phyloP scores from a whole-genome alignment of 306 rosid species.

The Cucurbita moschata region DNA sequence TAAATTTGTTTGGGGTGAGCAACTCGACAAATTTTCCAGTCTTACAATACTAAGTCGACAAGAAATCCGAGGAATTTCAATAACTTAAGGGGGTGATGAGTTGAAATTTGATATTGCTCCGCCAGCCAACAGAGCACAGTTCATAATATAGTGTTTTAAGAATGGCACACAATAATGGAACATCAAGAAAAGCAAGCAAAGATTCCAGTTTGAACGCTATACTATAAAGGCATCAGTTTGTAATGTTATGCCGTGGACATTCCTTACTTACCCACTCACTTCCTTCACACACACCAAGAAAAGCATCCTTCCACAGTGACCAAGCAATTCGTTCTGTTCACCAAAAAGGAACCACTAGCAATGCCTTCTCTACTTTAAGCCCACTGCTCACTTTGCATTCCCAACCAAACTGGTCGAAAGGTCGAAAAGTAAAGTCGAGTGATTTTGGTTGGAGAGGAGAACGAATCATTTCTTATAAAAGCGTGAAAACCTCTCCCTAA shows the following conservation, averaged over 20 bases:
- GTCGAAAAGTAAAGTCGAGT: too few relatives aligned
- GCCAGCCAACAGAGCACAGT: too few relatives aligned
- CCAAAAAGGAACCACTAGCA: constrained; percentile 12
- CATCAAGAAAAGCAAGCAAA: too few relatives aligned
- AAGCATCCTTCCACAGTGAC: neutral
- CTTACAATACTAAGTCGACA: neutral
- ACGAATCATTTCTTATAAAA: too few relatives aligned
- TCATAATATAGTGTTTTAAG: too few relatives aligned
- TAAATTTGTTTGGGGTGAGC: too few relatives aligned
- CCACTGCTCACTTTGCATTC: neutral
- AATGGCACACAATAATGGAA: neutral
- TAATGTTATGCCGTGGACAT: neutral
- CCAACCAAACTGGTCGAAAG: neutral
- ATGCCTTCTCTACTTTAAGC: neutral
- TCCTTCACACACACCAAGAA: neutral
- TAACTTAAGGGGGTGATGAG: neutral
- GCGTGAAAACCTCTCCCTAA: too few relatives aligned
- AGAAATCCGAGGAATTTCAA: neutral
- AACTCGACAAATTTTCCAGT: neutral
- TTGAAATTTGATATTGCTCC: neutral
- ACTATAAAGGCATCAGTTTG: neutral
- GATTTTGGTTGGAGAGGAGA: too few relatives aligned
- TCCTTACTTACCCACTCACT: neutral
- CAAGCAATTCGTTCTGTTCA: neutral
- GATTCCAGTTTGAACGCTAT: neutral